phyloP scores from a whole-genome alignment of 176 grass and related monocot species.

The Oryza officinalis region DNA sequence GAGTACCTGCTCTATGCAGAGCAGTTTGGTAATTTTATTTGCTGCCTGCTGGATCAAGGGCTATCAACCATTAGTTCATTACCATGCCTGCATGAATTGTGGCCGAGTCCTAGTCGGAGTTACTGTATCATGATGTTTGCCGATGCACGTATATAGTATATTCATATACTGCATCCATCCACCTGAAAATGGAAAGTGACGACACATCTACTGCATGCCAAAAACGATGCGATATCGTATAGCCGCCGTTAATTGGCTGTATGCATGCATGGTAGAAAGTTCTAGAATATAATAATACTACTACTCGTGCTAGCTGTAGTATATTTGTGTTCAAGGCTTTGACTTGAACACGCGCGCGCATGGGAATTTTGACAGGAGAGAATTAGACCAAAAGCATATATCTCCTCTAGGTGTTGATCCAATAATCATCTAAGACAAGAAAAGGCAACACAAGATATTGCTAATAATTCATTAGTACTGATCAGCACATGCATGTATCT shows the following conservation, averaged over 20 bases:
- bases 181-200: background rate
- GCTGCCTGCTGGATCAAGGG: too few relatives aligned
- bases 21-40: too few relatives aligned
- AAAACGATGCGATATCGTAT: conserved; percentile 12
- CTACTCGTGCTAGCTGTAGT: background rate
- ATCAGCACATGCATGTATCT: conserved; percentile 4
- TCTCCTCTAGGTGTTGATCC: background rate
- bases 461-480: background rate
- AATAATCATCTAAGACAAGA: background rate
- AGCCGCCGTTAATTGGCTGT: conserved; percentile 22
- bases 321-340: conserved; percentile 4
- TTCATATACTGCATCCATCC: background rate
- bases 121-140: background rate
- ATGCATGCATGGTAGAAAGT: conserved; percentile 4
- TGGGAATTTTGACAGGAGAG: conserved; percentile 1
- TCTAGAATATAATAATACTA: background rate
- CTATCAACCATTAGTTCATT: too few relatives aligned
- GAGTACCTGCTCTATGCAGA: too few relatives aligned
- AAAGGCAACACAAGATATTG: background rate
- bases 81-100: background rate
- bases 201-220: background rate
- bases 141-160: background rate
- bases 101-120: background rate
- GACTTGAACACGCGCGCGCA: conserved; percentile 16
- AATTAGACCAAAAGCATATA: background rate